Conservation (phyloP, 768 basidiomycete genomes). For the Cyclocybe aegerita region DNA sequence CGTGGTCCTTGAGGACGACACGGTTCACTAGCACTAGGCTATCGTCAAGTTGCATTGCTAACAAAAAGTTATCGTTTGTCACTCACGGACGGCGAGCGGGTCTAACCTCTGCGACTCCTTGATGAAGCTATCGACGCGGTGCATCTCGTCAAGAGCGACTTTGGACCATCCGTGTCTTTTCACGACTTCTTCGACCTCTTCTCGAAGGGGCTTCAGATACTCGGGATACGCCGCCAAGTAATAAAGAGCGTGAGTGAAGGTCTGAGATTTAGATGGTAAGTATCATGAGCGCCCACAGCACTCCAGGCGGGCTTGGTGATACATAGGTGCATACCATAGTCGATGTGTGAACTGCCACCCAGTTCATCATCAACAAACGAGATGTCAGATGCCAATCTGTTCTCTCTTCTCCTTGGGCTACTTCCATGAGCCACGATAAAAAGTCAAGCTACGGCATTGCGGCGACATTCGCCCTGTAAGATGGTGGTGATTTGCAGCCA, state of each 20-base stretch:
- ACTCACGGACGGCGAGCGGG: slow-evolving; percentile 1
- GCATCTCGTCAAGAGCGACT: slow-evolving; percentile 32
- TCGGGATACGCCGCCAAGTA: slow-evolving; percentile 35
- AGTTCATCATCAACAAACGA: slow-evolving; percentile 23
- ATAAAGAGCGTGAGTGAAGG: slow-evolving; percentile 32
- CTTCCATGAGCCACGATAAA: slow-evolving; percentile 26
- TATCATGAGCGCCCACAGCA: not conserved
- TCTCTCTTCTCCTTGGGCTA: slow-evolving; percentile 20
- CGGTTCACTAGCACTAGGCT: slow-evolving; percentile 23
- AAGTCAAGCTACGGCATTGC: slow-evolving; percentile 19
- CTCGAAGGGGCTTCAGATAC: slow-evolving; percentile 32
- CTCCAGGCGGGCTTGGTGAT: not conserved
- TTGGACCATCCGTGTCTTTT: slow-evolving; percentile 35
- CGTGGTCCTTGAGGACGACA: slow-evolving; percentile 35
- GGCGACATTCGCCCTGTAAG: too few species aligned
- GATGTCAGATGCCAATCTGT: slow-evolving; percentile 15
- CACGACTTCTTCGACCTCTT: slow-evolving; percentile 39
- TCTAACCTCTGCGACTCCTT: slow-evolving; percentile 29
- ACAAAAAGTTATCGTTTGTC: not conserved
- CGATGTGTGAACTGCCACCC: slow-evolving; percentile 27
- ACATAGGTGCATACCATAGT: slow-evolving; percentile 5
- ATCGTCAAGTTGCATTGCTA: not conserved
- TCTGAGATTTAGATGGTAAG: slow-evolving; percentile 22
- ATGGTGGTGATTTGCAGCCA: too few species aligned
- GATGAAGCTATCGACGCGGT: slow-evolving; percentile 43